These are phyloP conservation scores for Blastobotrys raffinosifermentans DNA, from an alignment of 1,139 yeast genomes.

Conservation along the genomic window DNA sequence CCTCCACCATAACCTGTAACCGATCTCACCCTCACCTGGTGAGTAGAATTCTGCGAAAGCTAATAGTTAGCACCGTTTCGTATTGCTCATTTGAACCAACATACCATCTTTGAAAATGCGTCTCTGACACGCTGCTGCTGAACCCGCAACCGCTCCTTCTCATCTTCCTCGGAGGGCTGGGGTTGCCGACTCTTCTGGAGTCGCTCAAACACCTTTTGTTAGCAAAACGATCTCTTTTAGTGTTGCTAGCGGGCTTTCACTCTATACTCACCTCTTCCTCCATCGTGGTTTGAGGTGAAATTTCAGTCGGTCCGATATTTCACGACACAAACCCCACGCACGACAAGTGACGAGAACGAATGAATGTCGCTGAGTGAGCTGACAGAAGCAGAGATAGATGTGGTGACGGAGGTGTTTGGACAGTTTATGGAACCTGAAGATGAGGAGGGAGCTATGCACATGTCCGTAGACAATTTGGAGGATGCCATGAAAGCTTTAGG, in stretches of 20 bases:
- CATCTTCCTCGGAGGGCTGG: not conserved
- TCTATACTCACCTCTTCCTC: slow-evolving; percentile 1
- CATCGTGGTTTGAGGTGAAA: not conserved
- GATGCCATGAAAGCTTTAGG: slow-evolving; percentile 24
- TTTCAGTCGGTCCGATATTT: not conserved
- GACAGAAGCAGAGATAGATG: slow-evolving; percentile 14
- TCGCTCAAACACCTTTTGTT: slow-evolving; percentile 9
- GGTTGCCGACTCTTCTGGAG: slow-evolving; percentile 6
- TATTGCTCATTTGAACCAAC: not conserved
- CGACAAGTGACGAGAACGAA: not conserved
- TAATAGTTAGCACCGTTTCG: slow-evolving; percentile 6
- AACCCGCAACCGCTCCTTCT: slow-evolving; percentile 1
- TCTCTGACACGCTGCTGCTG: slow-evolving; percentile 9
- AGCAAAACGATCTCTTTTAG: slow-evolving; percentile 8
- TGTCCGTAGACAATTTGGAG: slow-evolving; percentile 20
- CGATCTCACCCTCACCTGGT: slow-evolving; percentile 32
- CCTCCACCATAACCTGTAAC: slow-evolving; percentile 53
- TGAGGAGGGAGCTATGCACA: slow-evolving; percentile 19
- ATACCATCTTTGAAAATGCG: slow-evolving; percentile 8
- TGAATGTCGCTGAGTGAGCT: not conserved
- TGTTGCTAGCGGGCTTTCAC: slow-evolving; percentile 1
- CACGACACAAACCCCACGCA: not conserved
- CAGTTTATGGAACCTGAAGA: slow-evolving; percentile 24
- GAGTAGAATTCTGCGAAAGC: slow-evolving; percentile 17
- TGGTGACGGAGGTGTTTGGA: slow-evolving; percentile 26